Conservation (phyloP, 139 green algal species). For the Micractinium sp. region DNA sequence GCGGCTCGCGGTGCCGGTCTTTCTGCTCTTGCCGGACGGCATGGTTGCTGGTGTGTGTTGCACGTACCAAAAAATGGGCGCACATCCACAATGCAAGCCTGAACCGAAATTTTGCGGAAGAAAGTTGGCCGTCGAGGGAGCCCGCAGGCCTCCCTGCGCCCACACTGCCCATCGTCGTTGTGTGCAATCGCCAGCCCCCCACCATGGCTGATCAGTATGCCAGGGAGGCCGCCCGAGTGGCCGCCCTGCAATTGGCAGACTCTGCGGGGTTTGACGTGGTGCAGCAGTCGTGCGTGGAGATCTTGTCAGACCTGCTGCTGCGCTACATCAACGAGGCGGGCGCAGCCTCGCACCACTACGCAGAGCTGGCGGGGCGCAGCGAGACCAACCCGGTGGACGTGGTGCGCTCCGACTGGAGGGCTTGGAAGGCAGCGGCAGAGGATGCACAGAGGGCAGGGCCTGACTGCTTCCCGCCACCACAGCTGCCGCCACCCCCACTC, state of each 20-base stretch:
- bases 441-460: too few species aligned
- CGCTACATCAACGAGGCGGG: slow-evolving; percentile 79
- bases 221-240: slow-evolving; percentile 59
- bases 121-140: background rate
- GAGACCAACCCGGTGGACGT: slow-evolving; percentile 77
- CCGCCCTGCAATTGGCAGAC: slow-evolving; percentile 71
- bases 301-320: slow-evolving; percentile 82
- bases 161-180: background rate
- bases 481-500: background rate
- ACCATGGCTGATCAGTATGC: slow-evolving; percentile 80
- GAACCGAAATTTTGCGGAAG: background rate
- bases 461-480: background rate
- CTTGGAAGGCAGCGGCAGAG: background rate
- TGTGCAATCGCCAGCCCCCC: background rate
- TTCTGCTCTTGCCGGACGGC: slow-evolving; percentile 39
- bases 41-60: slow-evolving; percentile 2
- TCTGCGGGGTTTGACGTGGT: slow-evolving; percentile 71
- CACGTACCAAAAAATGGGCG: background rate
- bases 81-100: background rate
- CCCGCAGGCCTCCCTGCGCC: background rate
- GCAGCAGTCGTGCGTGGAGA: slow-evolving; percentile 78
- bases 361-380: slow-evolving; percentile 78
- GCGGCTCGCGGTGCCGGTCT: slow-evolving; percentile 33
- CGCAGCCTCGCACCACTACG: slow-evolving; percentile 64
- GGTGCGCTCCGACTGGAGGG: slow-evolving; percentile 14